Conservation (phyloP, 139 green algal genomes). For the Chlamydomonas applanata region DNA sequence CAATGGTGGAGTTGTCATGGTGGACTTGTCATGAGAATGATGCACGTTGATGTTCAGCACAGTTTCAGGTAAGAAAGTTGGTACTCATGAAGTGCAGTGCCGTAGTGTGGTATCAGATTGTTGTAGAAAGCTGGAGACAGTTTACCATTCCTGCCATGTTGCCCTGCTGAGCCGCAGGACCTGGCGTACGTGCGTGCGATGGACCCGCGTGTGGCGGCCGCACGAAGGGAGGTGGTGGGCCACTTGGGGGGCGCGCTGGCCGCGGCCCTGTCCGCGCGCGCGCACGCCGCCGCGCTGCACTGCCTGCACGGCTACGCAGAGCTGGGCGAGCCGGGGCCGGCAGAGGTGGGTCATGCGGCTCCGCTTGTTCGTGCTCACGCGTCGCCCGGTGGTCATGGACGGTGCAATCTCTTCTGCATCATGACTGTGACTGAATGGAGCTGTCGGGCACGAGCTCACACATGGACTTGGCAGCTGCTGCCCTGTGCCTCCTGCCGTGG, state of each 20-base stretch:
- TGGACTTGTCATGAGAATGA: not conserved
- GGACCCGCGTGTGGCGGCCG: conserved; percentile 58
- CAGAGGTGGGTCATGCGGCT: conserved; percentile 8
- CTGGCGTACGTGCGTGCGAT: conserved; percentile 76
- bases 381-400: too few relatives aligned
- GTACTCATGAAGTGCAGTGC: not conserved
- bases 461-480: too few relatives aligned
- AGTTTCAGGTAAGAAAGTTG: too few relatives aligned
- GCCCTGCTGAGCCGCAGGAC: conserved; percentile 32
- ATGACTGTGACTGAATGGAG: too few relatives aligned
- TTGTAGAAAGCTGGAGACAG: too few relatives aligned
- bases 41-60: too few relatives aligned
- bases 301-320: conserved; percentile 81
- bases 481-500: too few relatives aligned
- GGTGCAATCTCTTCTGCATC: too few relatives aligned
- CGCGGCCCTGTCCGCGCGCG: conserved; percentile 57
- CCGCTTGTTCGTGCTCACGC: too few relatives aligned
- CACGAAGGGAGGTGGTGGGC: not conserved
- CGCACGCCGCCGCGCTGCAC: conserved; percentile 43
- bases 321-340: conserved; percentile 48
- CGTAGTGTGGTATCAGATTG: not conserved
- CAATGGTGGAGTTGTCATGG: not conserved
- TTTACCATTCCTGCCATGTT: not conserved
- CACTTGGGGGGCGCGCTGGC: not conserved
- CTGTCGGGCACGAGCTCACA: too few relatives aligned